phyloP scores from a whole-genome alignment of 495 filamentous ascomycete species.

The Lophiotrema nucula region DNA sequence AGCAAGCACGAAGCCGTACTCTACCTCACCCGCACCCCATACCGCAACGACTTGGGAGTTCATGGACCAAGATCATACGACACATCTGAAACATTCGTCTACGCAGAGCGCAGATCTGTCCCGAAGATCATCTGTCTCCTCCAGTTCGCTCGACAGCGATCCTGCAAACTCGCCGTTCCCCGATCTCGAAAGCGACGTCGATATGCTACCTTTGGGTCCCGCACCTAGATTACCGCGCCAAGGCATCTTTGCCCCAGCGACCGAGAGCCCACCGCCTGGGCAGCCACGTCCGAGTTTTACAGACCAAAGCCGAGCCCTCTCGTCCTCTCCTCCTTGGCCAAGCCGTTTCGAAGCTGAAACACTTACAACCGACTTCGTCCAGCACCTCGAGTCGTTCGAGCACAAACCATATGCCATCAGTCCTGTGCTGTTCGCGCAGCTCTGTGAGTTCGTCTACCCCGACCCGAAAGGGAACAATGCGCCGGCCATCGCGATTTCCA shows the following conservation, averaged over 20 bases:
- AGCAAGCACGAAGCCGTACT: not conserved
- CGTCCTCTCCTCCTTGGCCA: conserved; percentile 13
- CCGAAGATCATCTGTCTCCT: conserved; percentile 17
- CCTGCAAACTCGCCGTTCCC: not conserved
- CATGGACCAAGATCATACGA: conserved; percentile 10
- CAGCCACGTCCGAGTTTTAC: conserved; percentile 10
- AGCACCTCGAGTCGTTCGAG: conserved; percentile 17
- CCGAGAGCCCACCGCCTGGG: conserved; percentile 14
- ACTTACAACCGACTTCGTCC: conserved; percentile 17
- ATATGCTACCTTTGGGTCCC: conserved; percentile 11
- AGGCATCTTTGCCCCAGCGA: conserved; percentile 16
- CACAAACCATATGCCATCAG: conserved; percentile 11
- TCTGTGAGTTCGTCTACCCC: conserved; percentile 25
- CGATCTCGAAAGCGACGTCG: conserved; percentile 1
- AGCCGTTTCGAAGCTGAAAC: conserved; percentile 30
- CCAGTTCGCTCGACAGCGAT: conserved; percentile 10
- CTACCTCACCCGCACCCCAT: conserved; percentile 8
- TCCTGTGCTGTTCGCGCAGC: conserved; percentile 3
- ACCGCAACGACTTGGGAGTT: conserved; percentile 23
- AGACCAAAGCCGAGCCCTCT: conserved; percentile 18
- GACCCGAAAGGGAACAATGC: not conserved
- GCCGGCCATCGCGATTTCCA: conserved; percentile 5
- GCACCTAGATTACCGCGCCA: conserved; percentile 15
- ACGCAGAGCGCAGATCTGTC: conserved; percentile 4
- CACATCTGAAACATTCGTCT: conserved; percentile 2